Conservation (phyloP, 495 filamentous ascomycete genomes). For the Chaetomium tenue region DNA sequence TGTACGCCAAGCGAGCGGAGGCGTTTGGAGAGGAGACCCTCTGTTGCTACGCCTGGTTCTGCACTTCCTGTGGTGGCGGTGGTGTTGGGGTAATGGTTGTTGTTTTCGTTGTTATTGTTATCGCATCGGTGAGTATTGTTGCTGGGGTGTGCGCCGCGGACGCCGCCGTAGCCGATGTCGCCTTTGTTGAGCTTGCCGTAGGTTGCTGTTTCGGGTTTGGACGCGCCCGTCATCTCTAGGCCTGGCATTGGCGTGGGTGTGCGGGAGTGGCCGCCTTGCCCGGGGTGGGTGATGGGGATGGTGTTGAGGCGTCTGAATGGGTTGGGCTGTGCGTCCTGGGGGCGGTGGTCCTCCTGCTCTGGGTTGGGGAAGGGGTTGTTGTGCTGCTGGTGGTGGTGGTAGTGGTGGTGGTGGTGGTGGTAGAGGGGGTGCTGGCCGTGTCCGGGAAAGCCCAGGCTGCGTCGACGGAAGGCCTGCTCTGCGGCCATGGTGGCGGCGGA, state of each 20-base stretch:
- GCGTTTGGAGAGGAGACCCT: slow-evolving; percentile 48
- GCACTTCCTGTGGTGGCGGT: neutral
- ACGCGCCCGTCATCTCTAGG: slow-evolving; percentile 3
- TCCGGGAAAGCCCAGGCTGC: slow-evolving; percentile 54
- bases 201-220: neutral
- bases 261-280: neutral
- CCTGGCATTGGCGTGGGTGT: slow-evolving; percentile 2
- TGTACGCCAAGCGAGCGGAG: slow-evolving; percentile 43
- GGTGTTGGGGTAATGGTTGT: neutral
- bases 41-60: slow-evolving; percentile 27
- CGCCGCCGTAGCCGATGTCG: slow-evolving; percentile 65
- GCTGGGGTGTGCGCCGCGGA: no score
- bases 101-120: slow-evolving; percentile 42
- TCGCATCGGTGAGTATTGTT: no score
- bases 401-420: slow-evolving; percentile 16
- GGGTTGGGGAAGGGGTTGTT: neutral
- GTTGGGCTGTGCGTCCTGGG: neutral
- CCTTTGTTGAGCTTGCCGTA: slow-evolving; percentile 50
- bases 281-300: neutral
- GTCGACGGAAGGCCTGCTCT: slow-evolving; percentile 57
- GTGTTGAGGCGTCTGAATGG: neutral
- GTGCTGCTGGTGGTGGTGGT: no score
- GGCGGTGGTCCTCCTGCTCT: neutral
- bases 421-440: slow-evolving; percentile 5
- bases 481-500: slow-evolving; percentile 45